phyloP scores from a whole-genome alignment of 2,329 filamentous ascomycete species.

The Microsporum ferrugineum region DNA sequence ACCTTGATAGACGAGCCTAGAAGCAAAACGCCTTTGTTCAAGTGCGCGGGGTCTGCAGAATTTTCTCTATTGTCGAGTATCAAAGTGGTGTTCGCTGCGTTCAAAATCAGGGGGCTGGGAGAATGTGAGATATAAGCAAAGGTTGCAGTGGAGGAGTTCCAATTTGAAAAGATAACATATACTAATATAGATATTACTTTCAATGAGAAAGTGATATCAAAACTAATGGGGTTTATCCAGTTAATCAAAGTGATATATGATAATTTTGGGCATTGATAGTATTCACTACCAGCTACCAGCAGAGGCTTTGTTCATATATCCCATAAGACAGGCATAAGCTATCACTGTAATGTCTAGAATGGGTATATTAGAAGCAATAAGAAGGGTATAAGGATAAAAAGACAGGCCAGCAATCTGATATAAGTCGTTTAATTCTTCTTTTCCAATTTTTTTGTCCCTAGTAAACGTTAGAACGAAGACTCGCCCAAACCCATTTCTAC shows the following conservation, averaged over 20 bases:
- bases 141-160: too few species aligned
- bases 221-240: too few species aligned
- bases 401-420: neutral
- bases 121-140: too few species aligned
- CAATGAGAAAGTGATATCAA: too few species aligned
- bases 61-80: neutral
- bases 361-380: neutral
- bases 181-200: too few species aligned
- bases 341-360: neutral
- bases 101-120: neutral
- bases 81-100: neutral
- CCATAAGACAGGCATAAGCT: too few species aligned
- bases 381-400: neutral
- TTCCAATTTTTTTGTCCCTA: neutral
- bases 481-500: neutral
- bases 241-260: too few species aligned
- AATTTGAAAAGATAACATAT: too few species aligned
- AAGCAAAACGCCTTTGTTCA: neutral
- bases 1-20: neutral
- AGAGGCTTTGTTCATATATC: too few species aligned
- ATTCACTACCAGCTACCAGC: too few species aligned
- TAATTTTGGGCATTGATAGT: too few species aligned
- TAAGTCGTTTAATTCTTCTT: neutral
- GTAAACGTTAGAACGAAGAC: neutral
- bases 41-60: neutral